Evolutionary conservation across 169 alveolate genomes (phyloP), one percentile per base, ranked within the genome.

Genomic region (Theileria annulata): DNA sequence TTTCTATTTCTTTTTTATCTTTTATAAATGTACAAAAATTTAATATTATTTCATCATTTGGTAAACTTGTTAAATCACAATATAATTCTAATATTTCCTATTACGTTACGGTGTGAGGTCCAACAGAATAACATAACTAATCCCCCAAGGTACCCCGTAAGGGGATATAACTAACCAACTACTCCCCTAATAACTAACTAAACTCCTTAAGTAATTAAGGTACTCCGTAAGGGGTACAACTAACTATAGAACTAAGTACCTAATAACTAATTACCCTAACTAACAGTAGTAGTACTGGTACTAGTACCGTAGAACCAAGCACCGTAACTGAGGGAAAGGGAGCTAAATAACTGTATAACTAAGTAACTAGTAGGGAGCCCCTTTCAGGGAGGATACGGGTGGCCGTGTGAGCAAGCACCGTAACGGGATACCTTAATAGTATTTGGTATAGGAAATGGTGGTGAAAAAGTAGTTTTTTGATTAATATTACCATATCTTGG

Each of bases 41-140:
- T 17, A 75, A 54, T 33, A 91, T 75, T 25, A 60, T 72, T n/a
- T 85, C 86, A 42, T 77, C 86, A 49, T 73, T 35, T 49, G 95
- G 95, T 47, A 92, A 72, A 27, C 88, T 85, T 27, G 93, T 76
- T 69, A 92, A 66, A 64, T 92, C 95, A 64, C 92, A 88, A 71
- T 87, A 92, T 48, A 62, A 85, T n/a, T 60, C 58, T 25, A 92
- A 80, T 6, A 93, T 92, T 13, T 92, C 93, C 87, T 88, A 80
- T 35, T 79, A n/a, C n/a, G n/a, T n/a, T n/a, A n/a, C n/a, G n/a
- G 49, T 28, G 73, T 84, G 59, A n/a, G n/a, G n/a, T n/a, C n/a
- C n/a, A n/a, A n/a, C n/a, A n/a, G n/a, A 87, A 86, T n/a, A 88
- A 88, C 31, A 88, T 86, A 28, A 88, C 19, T 49, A 1, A 30